Percentiles rank a stretch among this genome's conserved stretches.
Conservation (phyloP, 129 eudicot genomes). For the Cynara cardunculus region DNA sequence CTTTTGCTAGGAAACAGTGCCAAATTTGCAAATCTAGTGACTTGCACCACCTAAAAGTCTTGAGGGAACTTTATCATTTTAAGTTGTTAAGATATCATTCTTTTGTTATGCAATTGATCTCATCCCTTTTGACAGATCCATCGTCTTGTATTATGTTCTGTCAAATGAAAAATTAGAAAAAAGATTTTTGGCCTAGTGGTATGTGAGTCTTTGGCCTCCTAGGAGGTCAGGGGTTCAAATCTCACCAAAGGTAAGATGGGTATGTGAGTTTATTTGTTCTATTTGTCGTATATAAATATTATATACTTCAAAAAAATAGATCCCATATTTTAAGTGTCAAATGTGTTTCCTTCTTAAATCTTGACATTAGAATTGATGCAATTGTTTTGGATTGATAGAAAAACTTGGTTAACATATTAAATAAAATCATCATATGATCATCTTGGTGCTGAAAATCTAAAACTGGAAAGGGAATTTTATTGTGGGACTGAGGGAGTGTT, state of each 20-base stretch:
- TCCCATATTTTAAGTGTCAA: not conserved
- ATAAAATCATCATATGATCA: not conserved
- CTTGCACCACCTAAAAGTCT: not conserved
- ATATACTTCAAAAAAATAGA: not conserved
- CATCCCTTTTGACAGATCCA: not conserved
- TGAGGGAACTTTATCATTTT: not conserved
- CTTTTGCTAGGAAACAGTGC: not conserved
- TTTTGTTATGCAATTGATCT: not conserved
- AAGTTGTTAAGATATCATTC: not conserved
- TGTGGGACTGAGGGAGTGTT: too few relatives aligned
- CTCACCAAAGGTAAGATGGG: too few relatives aligned
- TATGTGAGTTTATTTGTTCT: too few relatives aligned
- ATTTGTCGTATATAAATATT: too few relatives aligned
- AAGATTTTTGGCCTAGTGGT: too few relatives aligned
- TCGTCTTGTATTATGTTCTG: not conserved
- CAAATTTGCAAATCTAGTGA: not conserved
- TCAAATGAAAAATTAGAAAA: not conserved
- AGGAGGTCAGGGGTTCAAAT: too few relatives aligned
- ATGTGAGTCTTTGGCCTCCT: too few relatives aligned
- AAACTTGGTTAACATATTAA: not conserved
- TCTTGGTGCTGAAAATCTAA: not conserved
- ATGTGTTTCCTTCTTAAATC: not conserved
- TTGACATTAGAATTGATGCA: not conserved
- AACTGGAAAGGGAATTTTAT: too few relatives aligned
- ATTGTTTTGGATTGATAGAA: not conserved